These are phyloP conservation scores for Boletus subcaerulescens DNA, from an alignment of 768 basidiomycete species.

Conservation along the genomic window DNA sequence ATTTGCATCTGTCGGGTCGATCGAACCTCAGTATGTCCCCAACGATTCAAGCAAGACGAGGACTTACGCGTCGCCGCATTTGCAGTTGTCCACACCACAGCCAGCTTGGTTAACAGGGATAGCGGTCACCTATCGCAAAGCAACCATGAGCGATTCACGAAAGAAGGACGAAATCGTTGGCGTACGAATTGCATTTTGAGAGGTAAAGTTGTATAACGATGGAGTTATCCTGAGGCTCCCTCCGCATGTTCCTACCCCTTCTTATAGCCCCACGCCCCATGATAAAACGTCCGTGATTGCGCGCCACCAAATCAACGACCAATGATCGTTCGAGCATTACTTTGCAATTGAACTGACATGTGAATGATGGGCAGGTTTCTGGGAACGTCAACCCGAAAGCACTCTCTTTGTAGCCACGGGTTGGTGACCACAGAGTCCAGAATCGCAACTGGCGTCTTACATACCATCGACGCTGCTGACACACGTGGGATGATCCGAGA, in stretches of 20 bases:
- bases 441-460: too few species aligned
- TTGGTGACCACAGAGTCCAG: too few species aligned
- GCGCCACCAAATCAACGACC: background rate
- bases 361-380: too few species aligned
- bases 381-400: too few species aligned
- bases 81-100: conserved; percentile 6
- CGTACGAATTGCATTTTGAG: conserved; percentile 15
- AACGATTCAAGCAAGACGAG: background rate
- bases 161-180: background rate
- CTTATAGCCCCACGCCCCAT: conserved; percentile 8
- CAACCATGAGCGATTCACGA: background rate
- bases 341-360: too few species aligned
- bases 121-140: conserved; percentile 1
- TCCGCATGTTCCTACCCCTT: background rate
- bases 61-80: conserved; percentile 10
- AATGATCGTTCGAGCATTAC: background rate
- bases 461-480: too few species aligned
- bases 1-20: conserved; percentile 10
- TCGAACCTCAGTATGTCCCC: background rate
- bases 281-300: too few species aligned
- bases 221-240: background rate
- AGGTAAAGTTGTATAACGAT: background rate
- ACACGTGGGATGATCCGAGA: too few species aligned
- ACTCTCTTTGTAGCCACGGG: too few species aligned
- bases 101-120: conserved; percentile 16